Base-by-base conservation (phyloP, 139 green algal genomes). In the Gonium pectorale region DNA sequence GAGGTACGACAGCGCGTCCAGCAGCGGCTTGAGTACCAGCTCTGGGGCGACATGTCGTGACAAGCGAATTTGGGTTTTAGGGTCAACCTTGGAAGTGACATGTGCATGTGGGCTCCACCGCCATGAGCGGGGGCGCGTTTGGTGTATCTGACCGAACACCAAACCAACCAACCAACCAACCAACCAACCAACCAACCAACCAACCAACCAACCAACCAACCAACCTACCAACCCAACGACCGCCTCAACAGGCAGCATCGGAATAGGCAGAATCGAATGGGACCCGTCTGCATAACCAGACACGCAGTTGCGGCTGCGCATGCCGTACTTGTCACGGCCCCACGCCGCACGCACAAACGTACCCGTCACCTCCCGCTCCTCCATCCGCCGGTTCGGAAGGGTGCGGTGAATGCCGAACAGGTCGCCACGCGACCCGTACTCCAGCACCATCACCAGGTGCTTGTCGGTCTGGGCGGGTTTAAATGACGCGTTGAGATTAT, bases 401-500 rank as follows among this genome's bases (percentile, higher is more conserved):
- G 11, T 17, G 33, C n/a, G 38, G 40, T 67, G 81, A 17, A 88
- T 81, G 60, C 41, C 66, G 77, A 78, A 86, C 49, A 90, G 82
- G 71, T 88, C 81, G 5, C 87, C 87, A 0, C 77, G 75, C 38
- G 75, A 40, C 1, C 77, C 81, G 56, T 86, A 88, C 63, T 90
- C 87, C 81, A 88, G 43, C 26, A 90, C 87, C 75, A 90, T 79
- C 33, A 85, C 77, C 3, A 90, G 67, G 24, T 78, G 77, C 27
- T 78, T 33, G 29, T 81, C 81, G 41, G 80, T 64, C 81, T 90
- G 86, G n/a, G n/a, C n/a, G n/a, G n/a, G n/a, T n/a, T n/a, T n/a
- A n/a, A n/a, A n/a, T n/a, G n/a, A n/a, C 62, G 54, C 21, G 21
- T 33, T 26, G 26, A 19, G 26, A 54, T 54, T 15, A 54, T 54